These are phyloP conservation scores for Xylogone sp. DNA, from an alignment of 2,329 filamentous ascomycete genomes.

Conservation along the genomic window DNA sequence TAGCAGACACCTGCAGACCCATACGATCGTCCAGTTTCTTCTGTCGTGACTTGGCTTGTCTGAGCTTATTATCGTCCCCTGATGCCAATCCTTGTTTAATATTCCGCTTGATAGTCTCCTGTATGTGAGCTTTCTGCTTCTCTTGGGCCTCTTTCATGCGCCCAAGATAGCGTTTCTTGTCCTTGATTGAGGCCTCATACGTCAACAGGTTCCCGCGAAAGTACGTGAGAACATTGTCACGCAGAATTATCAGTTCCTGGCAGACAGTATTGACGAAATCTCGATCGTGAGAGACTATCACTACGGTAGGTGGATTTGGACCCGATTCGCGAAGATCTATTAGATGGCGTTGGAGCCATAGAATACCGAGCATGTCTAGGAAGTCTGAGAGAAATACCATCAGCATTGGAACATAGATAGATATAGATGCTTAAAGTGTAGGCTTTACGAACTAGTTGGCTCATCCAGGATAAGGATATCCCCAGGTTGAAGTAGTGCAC, in stretches of 20 bases:
- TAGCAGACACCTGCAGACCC: conserved; percentile 70
- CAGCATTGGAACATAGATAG: background rate
- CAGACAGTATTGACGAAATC: conserved; percentile 76
- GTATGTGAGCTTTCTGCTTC: conserved; percentile 74
- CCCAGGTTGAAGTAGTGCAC: conserved; percentile 64
- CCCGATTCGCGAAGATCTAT: conserved; percentile 48
- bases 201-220: conserved; percentile 72
- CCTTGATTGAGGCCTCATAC: conserved; percentile 66
- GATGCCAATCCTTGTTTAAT: conserved; percentile 71
- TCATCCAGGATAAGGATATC: conserved; percentile 83
- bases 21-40: conserved; percentile 81
- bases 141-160: conserved; percentile 82
- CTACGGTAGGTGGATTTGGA: conserved; percentile 57
- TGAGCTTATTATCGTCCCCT: conserved; percentile 79
- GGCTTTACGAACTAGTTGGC: conserved; percentile 55
- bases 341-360: conserved; percentile 79
- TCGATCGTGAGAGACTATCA: conserved; percentile 81
- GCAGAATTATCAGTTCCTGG: conserved; percentile 70
- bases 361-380: conserved; percentile 75
- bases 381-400: conserved; percentile 46
- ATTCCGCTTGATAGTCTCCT: conserved; percentile 72
- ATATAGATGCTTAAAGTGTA: background rate
- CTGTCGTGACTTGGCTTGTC: conserved; percentile 79
- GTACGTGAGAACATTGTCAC: conserved; percentile 66
- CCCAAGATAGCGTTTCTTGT: conserved; percentile 63